Evolutionary conservation across 1,284 basidiomycete species (phyloP), one percentile per base, ranked within the genome.

Genomic region (Trichosporon sp.): DNA sequence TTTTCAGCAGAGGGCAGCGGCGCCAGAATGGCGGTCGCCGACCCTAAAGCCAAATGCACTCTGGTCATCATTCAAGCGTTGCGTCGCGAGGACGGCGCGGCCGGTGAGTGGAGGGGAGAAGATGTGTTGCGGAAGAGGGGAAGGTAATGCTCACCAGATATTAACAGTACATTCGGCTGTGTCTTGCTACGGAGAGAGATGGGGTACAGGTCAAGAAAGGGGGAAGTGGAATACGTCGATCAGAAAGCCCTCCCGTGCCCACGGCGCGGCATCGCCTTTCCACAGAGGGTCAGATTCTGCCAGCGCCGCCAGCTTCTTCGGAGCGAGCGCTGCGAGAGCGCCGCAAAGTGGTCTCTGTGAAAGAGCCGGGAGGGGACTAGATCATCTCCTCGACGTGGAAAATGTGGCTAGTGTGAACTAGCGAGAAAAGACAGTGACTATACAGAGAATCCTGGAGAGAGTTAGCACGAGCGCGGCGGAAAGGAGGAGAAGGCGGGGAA

Each of bases 31-130:
- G 66, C 25, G 62, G 65, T 25, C 29, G 42, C 64, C 69, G 73
- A 31, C 75, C 79, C 77, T 82, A 78, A 80, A 82, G 80, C 80
- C 80, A 82, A 82, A 82, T 82, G 80, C 80, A 82, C 80, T 82
- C 80, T 65, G 79, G 80, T 82, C 80, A 82, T 82, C 80, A 71
- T 58, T 44, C 29, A 69, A 53, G 71, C 27, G 56, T 23, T 60
- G 53, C 27, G 65, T 51, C 44, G 35, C 35, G 27, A 21, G 31
- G 44, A 60, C 56, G 23, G 18, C 56, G 18, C 21, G 6, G 56
- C 56, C 27, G 32, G 56, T 31, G 27, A 60, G 56, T 60, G 56
- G 15, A 13, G 13, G 27, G 15, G 51, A 27, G 27, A 32, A 23
- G 11, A 5, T 8, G 56, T 5, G 27, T 31, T n/a, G 53, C 56